Evolutionary conservation across 1,284 basidiomycete genomes (phyloP).

Genomic region (Ganoderma lingzhi): DNA sequence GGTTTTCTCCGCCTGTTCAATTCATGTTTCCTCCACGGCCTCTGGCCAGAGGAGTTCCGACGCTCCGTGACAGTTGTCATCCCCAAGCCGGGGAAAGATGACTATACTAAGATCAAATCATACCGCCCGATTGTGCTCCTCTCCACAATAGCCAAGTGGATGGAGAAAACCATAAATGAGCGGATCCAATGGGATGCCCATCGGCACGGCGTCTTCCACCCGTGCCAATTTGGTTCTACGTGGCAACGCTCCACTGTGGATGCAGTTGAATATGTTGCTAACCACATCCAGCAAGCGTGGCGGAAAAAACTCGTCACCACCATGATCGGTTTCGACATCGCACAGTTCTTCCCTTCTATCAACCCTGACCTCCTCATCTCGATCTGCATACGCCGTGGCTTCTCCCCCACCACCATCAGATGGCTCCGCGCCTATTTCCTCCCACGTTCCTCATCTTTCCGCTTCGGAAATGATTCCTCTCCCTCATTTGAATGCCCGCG

Average conservation of each 20-base stretch:
- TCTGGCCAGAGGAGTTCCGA: not conserved
- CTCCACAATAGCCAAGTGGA: not conserved
- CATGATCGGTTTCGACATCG: conserved; percentile 14
- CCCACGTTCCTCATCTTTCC: conserved; percentile 13
- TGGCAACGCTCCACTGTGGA: not conserved
- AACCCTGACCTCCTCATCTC: conserved; percentile 15
- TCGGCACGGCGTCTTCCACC: not conserved
- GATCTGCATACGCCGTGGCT: conserved; percentile 7
- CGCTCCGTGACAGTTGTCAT: not conserved
- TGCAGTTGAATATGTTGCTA: not conserved
- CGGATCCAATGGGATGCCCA: not conserved
- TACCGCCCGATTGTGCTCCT: not conserved
- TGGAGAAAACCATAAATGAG: not conserved
- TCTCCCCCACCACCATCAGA: not conserved
- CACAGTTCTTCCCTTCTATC: conserved; percentile 25
- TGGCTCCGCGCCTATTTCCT: conserved; percentile 19
- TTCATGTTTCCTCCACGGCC: not conserved
- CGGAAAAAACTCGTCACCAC: not conserved
- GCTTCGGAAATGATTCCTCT: conserved; percentile 8
- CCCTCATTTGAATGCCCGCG: not conserved
- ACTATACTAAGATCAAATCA: not conserved
- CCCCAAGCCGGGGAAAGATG: not conserved
- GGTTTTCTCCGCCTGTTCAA: not conserved
- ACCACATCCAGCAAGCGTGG: not conserved
- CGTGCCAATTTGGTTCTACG: not conserved